Percentiles rank a stretch among this genome's conserved stretches.
Evolutionary conservation across 1,284 basidiomycete species (phyloP).

Genomic region (Ceratobasidium sp.): DNA sequence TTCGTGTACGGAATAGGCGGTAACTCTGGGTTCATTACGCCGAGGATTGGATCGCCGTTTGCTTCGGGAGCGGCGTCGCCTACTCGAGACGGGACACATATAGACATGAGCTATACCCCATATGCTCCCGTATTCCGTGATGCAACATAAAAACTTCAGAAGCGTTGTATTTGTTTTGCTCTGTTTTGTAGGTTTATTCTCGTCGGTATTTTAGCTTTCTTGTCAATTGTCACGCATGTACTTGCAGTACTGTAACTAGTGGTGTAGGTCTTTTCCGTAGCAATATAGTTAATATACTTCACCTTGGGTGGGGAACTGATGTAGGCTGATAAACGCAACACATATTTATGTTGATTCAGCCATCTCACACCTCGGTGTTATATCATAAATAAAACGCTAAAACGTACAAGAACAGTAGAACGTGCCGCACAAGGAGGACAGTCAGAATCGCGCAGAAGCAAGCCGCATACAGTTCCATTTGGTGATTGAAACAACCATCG

Average conservation of each 20-base stretch:
- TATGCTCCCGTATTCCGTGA: conserved; percentile 35
- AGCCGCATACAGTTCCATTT: too few relatives aligned
- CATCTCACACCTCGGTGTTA: not conserved
- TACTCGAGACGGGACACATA: conserved; percentile 18
- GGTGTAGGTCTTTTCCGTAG: conserved; percentile 14
- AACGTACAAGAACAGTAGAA: too few relatives aligned
- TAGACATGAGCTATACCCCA: conserved; percentile 35
- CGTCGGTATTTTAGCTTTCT: conserved; percentile 17
- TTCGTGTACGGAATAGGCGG: conserved; percentile 81
- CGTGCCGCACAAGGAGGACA: too few relatives aligned
- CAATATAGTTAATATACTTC: not conserved
- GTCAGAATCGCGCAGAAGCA: too few relatives aligned
- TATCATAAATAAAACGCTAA: not conserved
- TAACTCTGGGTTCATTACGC: conserved; percentile 69
- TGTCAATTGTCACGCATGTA: conserved; percentile 15
- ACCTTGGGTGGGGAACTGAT: not conserved
- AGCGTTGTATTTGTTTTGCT: conserved; percentile 1
- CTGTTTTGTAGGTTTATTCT: not conserved
- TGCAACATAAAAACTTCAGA: conserved; percentile 6
- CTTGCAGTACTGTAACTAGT: conserved; percentile 9
- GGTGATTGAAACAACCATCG: too few relatives aligned
- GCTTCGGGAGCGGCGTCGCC: conserved; percentile 55
- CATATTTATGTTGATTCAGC: not conserved
- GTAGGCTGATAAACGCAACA: not conserved
- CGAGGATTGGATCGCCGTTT: conserved; percentile 53